Percentiles rank a stretch among this genome's conserved stretches.
Evolutionary conservation across 2,329 filamentous ascomycete genomes (phyloP).

Genomic region (Aureobasidium sp.): DNA sequence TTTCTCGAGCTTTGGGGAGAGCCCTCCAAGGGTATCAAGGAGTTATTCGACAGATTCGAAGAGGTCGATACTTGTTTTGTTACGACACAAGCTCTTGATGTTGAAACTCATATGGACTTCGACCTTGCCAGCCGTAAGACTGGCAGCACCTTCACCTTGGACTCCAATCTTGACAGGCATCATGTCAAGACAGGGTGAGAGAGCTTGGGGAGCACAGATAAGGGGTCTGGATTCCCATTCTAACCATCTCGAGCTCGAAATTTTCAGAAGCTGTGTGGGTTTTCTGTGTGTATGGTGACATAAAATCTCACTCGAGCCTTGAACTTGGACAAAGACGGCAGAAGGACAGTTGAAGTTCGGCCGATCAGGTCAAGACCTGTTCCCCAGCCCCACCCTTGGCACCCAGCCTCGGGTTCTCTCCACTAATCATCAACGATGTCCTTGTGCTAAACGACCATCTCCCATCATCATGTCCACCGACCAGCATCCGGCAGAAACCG

Average conservation of each 20-base stretch:
- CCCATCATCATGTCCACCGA: conserved; percentile 7
- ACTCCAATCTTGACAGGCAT: background rate
- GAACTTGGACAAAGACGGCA: no score
- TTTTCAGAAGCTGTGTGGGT: no score
- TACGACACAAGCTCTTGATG: background rate
- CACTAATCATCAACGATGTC: background rate
- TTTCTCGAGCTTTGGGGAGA: background rate
- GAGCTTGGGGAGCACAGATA: background rate
- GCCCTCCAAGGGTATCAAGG: background rate
- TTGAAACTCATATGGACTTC: background rate
- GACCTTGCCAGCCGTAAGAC: background rate
- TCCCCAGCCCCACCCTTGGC: conserved; percentile 3
- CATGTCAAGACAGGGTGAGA: background rate
- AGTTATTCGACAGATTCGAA: background rate
- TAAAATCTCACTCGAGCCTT: no score
- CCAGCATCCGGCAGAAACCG: conserved; percentile 6
- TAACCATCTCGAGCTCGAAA: background rate
- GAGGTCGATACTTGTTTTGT: background rate
- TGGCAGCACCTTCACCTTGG: background rate
- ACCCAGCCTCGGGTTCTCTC: background rate
- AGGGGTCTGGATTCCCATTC: background rate
- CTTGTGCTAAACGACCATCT: conserved; percentile 12
- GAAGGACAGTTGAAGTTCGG: background rate
- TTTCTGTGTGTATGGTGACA: no score
- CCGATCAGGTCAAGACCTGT: background rate